A percentile compares a stretch with the other conserved stretches of the same genome.
Conservation (phyloP, 345 rosid species). For the Aegle marmelos region DNA sequence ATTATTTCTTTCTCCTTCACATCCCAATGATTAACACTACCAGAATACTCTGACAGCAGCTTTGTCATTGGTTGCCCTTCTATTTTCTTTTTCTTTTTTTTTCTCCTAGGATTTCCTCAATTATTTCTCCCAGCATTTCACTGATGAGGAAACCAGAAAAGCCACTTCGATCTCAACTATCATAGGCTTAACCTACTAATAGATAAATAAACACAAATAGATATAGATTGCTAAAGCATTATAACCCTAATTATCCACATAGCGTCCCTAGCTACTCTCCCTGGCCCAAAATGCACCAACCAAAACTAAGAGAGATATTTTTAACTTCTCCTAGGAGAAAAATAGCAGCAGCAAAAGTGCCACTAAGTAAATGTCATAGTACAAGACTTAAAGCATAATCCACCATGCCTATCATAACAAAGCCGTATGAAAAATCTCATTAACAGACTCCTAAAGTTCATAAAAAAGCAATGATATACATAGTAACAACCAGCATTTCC, state of each 20-base stretch:
- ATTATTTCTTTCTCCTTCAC: neutral
- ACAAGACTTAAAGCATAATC: neutral
- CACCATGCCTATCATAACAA: neutral
- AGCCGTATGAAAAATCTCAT: neutral
- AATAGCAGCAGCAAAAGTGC: neutral
- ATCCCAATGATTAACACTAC: neutral
- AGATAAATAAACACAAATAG: neutral
- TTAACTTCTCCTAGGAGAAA: neutral
- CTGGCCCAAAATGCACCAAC: neutral
- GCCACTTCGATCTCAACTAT: neutral
- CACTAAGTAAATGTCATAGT: neutral
- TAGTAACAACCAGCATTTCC: neutral
- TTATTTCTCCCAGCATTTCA: neutral
- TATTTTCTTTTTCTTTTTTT: neutral
- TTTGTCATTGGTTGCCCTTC: neutral
- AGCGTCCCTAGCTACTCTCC: neutral
- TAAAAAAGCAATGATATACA: neutral
- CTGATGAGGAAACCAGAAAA: neutral
- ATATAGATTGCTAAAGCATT: neutral
- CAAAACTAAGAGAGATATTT: neutral
- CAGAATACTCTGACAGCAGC: neutral
- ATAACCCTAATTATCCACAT: neutral
- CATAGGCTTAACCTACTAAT: neutral
- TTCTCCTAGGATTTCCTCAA: neutral
- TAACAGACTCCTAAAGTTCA: neutral